These are phyloP conservation scores for Claviceps spartinae DNA, from an alignment of 2,329 filamentous ascomycete species.

Conservation along the genomic window DNA sequence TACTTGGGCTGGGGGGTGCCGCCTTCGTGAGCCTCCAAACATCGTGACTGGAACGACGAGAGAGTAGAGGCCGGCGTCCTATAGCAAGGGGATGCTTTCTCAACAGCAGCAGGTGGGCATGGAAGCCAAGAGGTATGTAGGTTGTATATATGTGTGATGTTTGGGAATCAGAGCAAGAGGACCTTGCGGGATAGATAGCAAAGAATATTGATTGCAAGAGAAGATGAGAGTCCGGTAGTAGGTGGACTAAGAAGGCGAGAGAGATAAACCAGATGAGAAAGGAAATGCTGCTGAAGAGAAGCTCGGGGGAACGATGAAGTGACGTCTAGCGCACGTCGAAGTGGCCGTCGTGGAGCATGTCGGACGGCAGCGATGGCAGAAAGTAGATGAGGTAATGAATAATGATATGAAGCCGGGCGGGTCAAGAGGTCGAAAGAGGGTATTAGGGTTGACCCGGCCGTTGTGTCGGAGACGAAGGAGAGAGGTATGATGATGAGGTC, in stretches of 20 bases:
- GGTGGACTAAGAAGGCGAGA: not conserved
- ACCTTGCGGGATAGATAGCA: not conserved
- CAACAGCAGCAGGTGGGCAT: slow-evolving; percentile 8
- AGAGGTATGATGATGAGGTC: not conserved
- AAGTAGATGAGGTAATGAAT: not conserved
- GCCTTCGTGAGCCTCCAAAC: slow-evolving; percentile 39
- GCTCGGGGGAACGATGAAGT: slow-evolving; percentile 4
- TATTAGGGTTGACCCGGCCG: not conserved
- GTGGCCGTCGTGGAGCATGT: slow-evolving; percentile 5
- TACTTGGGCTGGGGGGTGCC: slow-evolving; percentile 35
- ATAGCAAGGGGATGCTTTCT: slow-evolving; percentile 4
- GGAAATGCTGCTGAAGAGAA: slow-evolving; percentile 8
- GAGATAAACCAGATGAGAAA: not conserved
- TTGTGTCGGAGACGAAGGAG: not conserved
- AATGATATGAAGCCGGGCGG: not conserved
- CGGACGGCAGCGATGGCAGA: slow-evolving; percentile 1
- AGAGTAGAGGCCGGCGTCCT: slow-evolving; percentile 1
- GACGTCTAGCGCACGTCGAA: slow-evolving; percentile 3
- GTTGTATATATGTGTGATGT: not conserved
- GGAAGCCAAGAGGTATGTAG: slow-evolving; percentile 3
- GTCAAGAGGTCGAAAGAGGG: not conserved
- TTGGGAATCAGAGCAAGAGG: not conserved
- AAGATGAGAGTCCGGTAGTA: not conserved
- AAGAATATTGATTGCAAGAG: not conserved
- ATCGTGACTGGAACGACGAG: slow-evolving; percentile 16